phyloP scores from a whole-genome alignment of 2,329 filamentous ascomycete genomes.

The Tolypocladium pustulatum region DNA sequence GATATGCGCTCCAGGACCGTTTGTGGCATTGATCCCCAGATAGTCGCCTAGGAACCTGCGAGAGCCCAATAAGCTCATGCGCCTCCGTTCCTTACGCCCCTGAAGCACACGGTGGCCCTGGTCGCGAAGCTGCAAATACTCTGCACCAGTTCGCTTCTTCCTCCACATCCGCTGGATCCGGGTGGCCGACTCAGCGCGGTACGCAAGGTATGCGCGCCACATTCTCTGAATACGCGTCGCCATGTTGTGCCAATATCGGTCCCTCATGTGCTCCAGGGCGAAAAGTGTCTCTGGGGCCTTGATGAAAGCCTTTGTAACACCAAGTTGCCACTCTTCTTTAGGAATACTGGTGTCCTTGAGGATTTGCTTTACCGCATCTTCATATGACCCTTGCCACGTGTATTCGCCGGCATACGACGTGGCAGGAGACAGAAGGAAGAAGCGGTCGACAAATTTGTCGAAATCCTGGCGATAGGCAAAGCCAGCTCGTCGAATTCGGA shows the following conservation, averaged over 20 bases:
- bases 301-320: slow-evolving; percentile 94
- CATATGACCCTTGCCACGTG: slow-evolving; percentile 83
- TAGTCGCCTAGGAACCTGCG: slow-evolving; percentile 93
- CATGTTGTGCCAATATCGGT: slow-evolving; percentile 99
- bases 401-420: slow-evolving; percentile 96
- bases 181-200: slow-evolving; percentile 83
- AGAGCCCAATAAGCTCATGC: slow-evolving; percentile 85
- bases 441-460: slow-evolving; percentile 95
- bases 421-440: slow-evolving; percentile 88
- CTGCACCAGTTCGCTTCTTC: slow-evolving; percentile 80
- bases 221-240: slow-evolving; percentile 93
- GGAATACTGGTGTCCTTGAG: slow-evolving; percentile 95
- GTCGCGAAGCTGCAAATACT: slow-evolving; percentile 80
- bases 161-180: slow-evolving; percentile 94
- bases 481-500: slow-evolving; percentile 88
- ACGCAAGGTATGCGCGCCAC: slow-evolving; percentile 92
- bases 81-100: slow-evolving; percentile 79
- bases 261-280: slow-evolving; percentile 93
- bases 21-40: slow-evolving; percentile 71
- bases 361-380: slow-evolving; percentile 83
- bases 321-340: slow-evolving; percentile 91
- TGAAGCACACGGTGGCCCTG: slow-evolving; percentile 74
- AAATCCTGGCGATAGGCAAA: slow-evolving; percentile 97
- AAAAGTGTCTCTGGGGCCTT: slow-evolving; percentile 97
- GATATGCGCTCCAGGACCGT: slow-evolving; percentile 72